Evolutionary conservation across 2,329 filamentous ascomycete genomes (phyloP).

Genomic region (Arthrobotrys megalospora): DNA sequence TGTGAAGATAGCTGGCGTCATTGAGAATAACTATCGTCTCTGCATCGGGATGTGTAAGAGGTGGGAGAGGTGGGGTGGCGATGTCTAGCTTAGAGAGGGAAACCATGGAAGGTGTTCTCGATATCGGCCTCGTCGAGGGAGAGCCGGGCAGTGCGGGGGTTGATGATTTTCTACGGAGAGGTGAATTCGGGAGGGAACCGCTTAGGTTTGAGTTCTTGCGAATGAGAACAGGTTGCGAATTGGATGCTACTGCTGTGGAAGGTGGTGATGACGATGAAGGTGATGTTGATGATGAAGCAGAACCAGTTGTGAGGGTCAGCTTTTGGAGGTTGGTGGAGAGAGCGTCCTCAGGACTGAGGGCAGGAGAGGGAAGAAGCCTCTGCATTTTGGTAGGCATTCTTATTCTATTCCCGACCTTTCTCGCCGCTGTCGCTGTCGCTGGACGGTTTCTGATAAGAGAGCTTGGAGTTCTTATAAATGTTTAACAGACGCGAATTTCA

Average conservation of each 20-base stretch:
- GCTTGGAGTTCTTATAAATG: not conserved
- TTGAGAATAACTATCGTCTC: conserved; percentile 87
- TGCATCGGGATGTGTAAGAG: conserved; percentile 62
- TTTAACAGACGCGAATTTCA: not conserved
- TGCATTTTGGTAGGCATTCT: conserved; percentile 36
- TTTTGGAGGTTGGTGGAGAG: conserved; percentile 47
- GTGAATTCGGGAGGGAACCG: conserved; percentile 52
- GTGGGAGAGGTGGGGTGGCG: conserved; percentile 65
- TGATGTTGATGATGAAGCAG: conserved; percentile 21
- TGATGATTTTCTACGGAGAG: conserved; percentile 50
- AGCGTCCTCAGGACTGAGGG: conserved; percentile 49
- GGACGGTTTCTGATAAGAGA: not conserved
- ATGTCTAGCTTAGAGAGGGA: conserved; percentile 65
- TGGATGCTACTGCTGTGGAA: conserved; percentile 20
- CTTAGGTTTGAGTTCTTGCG: conserved; percentile 46
- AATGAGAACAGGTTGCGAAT: conserved; percentile 39
- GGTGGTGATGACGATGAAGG: conserved; percentile 19
- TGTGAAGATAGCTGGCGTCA: conserved; percentile 94
- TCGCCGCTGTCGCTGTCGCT: not conserved
- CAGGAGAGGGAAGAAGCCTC: conserved; percentile 40
- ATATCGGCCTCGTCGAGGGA: conserved; percentile 46
- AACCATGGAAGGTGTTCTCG: conserved; percentile 63
- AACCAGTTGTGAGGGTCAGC: conserved; percentile 34
- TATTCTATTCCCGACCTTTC: conserved; percentile 3
- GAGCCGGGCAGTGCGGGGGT: conserved; percentile 42